A percentile compares a stretch with the other conserved stretches of the same genome.
These are phyloP conservation scores for Solanum tarijense DNA, from an alignment of 257 asterid species.

Conservation along the genomic window DNA sequence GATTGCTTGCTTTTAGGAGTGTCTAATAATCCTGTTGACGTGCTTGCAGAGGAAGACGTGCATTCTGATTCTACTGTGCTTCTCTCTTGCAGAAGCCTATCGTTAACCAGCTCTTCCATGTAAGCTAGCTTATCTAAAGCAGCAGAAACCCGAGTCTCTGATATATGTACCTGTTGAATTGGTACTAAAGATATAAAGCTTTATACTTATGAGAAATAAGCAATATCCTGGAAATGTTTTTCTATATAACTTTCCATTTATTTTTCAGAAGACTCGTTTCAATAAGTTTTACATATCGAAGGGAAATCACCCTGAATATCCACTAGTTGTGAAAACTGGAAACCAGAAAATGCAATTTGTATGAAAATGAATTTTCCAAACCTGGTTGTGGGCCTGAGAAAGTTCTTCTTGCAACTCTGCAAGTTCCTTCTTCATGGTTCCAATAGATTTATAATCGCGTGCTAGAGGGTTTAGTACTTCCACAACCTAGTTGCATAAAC, in stretches of 20 bases:
- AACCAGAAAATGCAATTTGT: background rate
- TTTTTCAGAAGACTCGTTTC: background rate
- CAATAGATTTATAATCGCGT: conserved; percentile 88
- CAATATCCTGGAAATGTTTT: background rate
- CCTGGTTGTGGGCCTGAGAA: conserved; percentile 79
- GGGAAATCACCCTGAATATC: background rate
- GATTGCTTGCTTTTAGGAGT: conserved; percentile 22
- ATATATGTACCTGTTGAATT: conserved; percentile 61
- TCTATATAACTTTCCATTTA: background rate
- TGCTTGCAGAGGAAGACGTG: conserved; percentile 39
- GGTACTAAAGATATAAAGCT: background rate
- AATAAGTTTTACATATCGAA: background rate
- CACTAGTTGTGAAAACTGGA: background rate
- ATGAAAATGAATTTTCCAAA: conserved; percentile 1
- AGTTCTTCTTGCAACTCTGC: conserved; percentile 81
- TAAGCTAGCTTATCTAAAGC: conserved; percentile 90
- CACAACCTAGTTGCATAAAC: conserved; percentile 40
- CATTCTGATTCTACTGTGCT: conserved; percentile 26
- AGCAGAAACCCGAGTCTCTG: conserved; percentile 78
- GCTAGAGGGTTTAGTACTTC: conserved; percentile 91
- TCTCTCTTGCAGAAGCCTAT: conserved; percentile 58
- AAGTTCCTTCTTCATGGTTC: conserved; percentile 76
- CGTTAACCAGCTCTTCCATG: conserved; percentile 76
- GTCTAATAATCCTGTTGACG: conserved; percentile 29
- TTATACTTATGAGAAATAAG: background rate